Evolutionary conservation across 2,329 filamentous ascomycete genomes (phyloP).

Genomic region (Neonectria hederae): DNA sequence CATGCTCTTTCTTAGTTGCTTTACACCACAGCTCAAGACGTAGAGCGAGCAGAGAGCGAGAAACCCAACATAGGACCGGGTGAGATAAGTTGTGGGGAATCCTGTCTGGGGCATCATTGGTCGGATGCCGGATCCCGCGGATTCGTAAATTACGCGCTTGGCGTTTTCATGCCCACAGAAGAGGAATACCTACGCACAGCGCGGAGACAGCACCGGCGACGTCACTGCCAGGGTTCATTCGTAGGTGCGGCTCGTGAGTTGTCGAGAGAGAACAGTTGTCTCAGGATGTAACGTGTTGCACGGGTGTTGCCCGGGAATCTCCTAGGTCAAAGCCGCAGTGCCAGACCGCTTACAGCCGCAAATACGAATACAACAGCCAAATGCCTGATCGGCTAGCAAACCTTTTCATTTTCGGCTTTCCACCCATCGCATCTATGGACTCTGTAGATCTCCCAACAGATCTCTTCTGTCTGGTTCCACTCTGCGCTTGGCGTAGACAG

Average conservation of each 20-base stretch:
- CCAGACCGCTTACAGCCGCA: not conserved
- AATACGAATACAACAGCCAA: not conserved
- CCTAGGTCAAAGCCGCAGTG: not conserved
- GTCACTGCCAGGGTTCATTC: slow-evolving; percentile 4
- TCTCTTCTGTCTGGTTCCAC: slow-evolving; percentile 35
- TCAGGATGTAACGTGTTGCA: not conserved
- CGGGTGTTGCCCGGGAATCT: not conserved
- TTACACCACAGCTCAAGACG: not conserved
- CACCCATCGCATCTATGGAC: not conserved
- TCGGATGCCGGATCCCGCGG: slow-evolving; percentile 26
- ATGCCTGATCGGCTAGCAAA: not conserved
- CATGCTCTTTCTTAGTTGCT: not conserved
- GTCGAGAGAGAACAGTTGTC: not conserved
- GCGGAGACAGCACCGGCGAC: slow-evolving; percentile 10
- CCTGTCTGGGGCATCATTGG: slow-evolving; percentile 9
- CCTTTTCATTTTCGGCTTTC: not conserved
- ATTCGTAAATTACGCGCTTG: slow-evolving; percentile 34
- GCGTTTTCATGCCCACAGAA: slow-evolving; percentile 25
- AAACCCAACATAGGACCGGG: not conserved
- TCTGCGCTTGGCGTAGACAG: slow-evolving; percentile 6
- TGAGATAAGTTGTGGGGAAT: slow-evolving; percentile 27
- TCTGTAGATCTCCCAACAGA: slow-evolving; percentile 24
- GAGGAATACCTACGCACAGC: slow-evolving; percentile 16
- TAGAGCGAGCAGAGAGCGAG: slow-evolving; percentile 7
- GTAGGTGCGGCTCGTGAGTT: not conserved